These are phyloP conservation scores for Clarireedia monteithiana DNA, from an alignment of 2,329 filamentous ascomycete genomes.

Conservation along the genomic window DNA sequence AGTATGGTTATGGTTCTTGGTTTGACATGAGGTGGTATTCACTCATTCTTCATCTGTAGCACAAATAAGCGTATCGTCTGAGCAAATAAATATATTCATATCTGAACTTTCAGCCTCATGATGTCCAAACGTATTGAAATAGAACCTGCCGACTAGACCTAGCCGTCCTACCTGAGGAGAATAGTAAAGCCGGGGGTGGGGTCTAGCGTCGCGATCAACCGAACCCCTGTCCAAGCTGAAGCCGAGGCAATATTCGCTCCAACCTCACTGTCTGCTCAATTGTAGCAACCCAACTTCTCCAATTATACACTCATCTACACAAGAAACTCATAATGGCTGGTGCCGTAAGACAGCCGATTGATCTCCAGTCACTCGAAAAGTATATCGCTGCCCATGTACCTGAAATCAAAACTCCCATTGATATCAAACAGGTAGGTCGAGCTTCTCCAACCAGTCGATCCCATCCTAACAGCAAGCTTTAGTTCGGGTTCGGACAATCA, in stretches of 20 bases:
- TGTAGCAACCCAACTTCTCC: neutral
- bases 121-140: no score
- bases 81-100: no score
- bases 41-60: no score
- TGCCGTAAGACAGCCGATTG: conserved; percentile 81
- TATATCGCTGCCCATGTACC: conserved; percentile 77
- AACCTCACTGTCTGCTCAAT: neutral
- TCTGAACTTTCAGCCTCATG: no score
- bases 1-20: no score
- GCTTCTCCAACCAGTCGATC: neutral
- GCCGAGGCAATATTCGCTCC: conserved; percentile 5
- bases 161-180: neutral
- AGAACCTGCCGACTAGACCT: neutral
- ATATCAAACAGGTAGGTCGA: conserved; percentile 72
- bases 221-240: conserved; percentile 5
- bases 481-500: conserved; percentile 97
- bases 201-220: neutral
- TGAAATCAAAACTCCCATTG: conserved; percentile 72
- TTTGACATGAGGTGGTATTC: no score
- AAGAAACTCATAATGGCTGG: conserved; percentile 61
- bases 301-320: neutral
- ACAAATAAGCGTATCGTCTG: no score
- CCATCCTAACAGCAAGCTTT: neutral
- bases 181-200: neutral
- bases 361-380: conserved; percentile 67